Percentiles rank a stretch among this genome's conserved stretches.
Evolutionary conservation across 2,329 filamentous ascomycete genomes (phyloP).

Genomic region (Akanthomyces uredinophilus): DNA sequence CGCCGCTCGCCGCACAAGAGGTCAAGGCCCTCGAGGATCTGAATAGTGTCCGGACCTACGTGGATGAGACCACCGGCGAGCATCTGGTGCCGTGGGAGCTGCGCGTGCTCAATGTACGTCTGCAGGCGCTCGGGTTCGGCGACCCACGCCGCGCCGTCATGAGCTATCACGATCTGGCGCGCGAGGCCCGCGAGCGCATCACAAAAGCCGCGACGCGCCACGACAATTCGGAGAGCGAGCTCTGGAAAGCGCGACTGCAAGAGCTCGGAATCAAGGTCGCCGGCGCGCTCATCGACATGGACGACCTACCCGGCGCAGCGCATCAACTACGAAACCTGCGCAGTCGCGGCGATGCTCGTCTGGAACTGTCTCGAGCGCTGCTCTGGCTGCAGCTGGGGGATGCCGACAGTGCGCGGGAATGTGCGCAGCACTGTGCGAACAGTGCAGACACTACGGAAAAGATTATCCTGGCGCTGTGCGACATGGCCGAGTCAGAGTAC

Average conservation of each 20-base stretch:
- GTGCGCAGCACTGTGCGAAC: constrained; percentile 34
- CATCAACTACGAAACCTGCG: constrained; percentile 63
- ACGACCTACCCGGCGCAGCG: constrained; percentile 74
- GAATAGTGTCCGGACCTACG: constrained; percentile 50
- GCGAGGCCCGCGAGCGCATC: constrained; percentile 65
- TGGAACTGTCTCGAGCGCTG: constrained; percentile 53
- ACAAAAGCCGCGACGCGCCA: constrained; percentile 38
- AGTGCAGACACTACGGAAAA: constrained; percentile 35
- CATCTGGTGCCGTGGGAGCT: constrained; percentile 85
- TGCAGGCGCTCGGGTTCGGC: constrained; percentile 81
- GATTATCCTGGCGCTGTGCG: constrained; percentile 62
- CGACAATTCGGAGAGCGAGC: constrained; percentile 49
- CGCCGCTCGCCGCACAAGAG: constrained; percentile 62
- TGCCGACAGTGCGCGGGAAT: constrained; percentile 57
- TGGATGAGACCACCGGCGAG: constrained; percentile 45
- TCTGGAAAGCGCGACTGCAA: constrained; percentile 67
- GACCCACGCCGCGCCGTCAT: constrained; percentile 82
- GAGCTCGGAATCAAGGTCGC: constrained; percentile 69
- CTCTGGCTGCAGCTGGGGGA: constrained; percentile 78
- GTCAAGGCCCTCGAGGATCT: constrained; percentile 60
- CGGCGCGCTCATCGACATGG: constrained; percentile 74
- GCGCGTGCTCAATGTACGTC: constrained; percentile 72
- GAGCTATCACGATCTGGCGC: constrained; percentile 81
- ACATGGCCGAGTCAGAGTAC: constrained; percentile 75
- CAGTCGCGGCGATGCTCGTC: constrained; percentile 33